A percentile compares a stretch with the other conserved stretches of the same genome.
Evolutionary conservation across 768 basidiomycete species (phyloP).

Genomic region (Boletus fagicola): DNA sequence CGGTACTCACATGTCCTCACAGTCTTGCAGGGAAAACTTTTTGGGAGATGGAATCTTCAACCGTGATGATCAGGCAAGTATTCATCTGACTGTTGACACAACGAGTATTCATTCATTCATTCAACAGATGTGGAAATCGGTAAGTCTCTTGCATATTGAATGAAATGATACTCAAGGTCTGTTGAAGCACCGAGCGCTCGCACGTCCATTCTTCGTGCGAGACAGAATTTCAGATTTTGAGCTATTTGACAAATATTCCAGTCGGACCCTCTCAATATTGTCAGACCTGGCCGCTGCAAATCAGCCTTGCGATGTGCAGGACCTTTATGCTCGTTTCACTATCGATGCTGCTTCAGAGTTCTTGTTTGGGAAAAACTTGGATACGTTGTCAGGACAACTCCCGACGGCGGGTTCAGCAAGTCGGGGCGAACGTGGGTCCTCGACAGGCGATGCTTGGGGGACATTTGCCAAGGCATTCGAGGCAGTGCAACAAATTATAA

Average conservation of each 20-base stretch:
- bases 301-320: slow-evolving; percentile 61
- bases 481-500: slow-evolving; percentile 36
- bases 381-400: slow-evolving; percentile 55
- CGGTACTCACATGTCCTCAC: slow-evolving; percentile 10
- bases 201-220: slow-evolving; percentile 74
- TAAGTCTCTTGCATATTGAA: slow-evolving; percentile 22
- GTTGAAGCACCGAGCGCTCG: slow-evolving; percentile 57
- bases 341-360: slow-evolving; percentile 74
- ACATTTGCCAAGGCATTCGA: slow-evolving; percentile 49
- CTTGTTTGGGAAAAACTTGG: slow-evolving; percentile 63
- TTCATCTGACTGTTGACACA: not conserved
- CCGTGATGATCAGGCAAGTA: slow-evolving; percentile 63
- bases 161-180: slow-evolving; percentile 4
- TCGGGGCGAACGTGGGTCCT: slow-evolving; percentile 59
- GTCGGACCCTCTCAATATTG: slow-evolving; percentile 49
- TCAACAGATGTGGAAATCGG: slow-evolving; percentile 60
- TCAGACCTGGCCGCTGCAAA: slow-evolving; percentile 37
- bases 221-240: slow-evolving; percentile 71
- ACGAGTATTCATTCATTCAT: slow-evolving; percentile 12
- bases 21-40: slow-evolving; percentile 40
- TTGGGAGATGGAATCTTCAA: slow-evolving; percentile 80
- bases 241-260: slow-evolving; percentile 56
- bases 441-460: slow-evolving; percentile 59
- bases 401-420: slow-evolving; percentile 46
- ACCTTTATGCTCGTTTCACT: slow-evolving; percentile 65